Base-by-base conservation (phyloP, 73 alveolate species). In the Paramecium biaurelia region DNA sequence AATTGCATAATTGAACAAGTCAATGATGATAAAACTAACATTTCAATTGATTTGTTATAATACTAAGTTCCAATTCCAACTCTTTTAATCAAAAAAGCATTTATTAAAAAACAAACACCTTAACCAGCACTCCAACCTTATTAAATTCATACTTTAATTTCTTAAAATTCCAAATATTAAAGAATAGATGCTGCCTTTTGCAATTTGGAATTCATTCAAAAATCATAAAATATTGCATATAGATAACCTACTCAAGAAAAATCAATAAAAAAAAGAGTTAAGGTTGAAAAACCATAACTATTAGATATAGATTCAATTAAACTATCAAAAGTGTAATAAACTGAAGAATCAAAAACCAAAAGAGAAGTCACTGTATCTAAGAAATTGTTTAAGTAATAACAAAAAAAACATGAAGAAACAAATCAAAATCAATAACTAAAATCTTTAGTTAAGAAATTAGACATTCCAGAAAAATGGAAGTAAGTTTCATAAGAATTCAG, bases 391-490 rank as follows among this genome's bases (percentile, higher is more conserved):
- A 63, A 63, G 47, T 53, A 53, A 53, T 18, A 15, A 53, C 14
- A 53, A 18, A 53, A 53, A 18, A 53, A 53, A 53, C 20, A 53
- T 0, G 68, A 53, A n/a, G 68, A 53, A 4, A 18, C 30, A n/a
- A 20, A 6, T 26, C 21, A 63, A 32, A 32, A 63, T 63, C 8
- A 10, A 63, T 30, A 63, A 26, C 12, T 63, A 26, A 30, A 63
- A 63, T 12, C 41, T 2, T 42, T 79, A 23, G 74, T 63, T 4
- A 23, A 79, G 28, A 79, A 79, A 43, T 42, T 79, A 11, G 70
- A 38, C 23, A 79, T 79, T n/a, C 90, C 90, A 21, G 26, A 79
- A 41, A 23, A 79, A 23, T 79, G 90, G 90, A 47, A 41, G 7
- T 21, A 79, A 11, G 90, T 79, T 15, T 58, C 90, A 18, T 14